Base-by-base conservation (phyloP, 2,329 filamentous ascomycete species). In the Monilinia vaccinii-corymbosi region DNA sequence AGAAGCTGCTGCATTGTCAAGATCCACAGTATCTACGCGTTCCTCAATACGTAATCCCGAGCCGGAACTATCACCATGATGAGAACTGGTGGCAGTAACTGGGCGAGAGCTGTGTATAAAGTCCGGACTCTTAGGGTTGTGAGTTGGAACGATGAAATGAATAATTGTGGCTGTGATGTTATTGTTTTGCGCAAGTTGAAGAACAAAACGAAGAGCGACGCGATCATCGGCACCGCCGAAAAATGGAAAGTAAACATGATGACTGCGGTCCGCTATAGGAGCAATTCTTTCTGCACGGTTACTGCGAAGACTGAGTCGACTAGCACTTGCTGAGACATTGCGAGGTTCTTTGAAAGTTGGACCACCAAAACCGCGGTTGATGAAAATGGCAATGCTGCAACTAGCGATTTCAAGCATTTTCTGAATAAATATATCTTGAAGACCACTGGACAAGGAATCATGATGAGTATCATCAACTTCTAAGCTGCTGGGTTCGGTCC, bases 241-340 rank as follows among this genome's bases (percentile, higher is more conserved):
- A 74, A 91, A 97, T 0, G 92, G 88, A 58, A 96, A 78, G 71
- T 96, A 92, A 65, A 97, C 81, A 71, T 93, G 91, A 70, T 96
- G 91, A 40, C 83, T 85, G 62, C 85, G 86, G 68, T 89, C 83
- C 7, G 79, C 77, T 6, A 85, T 79, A 0, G 87, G 83, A 0
- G 80, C 76, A 23, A 81, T 74, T 0, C 80, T 75, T 13, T 82
- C 75, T 57, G 87, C 83, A n/a, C 77, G 75, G 36, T 79, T 84
- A 62, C 80, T 78, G 51, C 59, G 53, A 25, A 88, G 73, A 40
- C 86, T 89, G 51, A 85, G 69, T 7, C 77, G 75, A 61, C 84
- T 85, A 46, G 78, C 63, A 5, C 76, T 79, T 8, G 79, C 79
- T 55, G 72, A 73, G 18, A 71, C 66, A 38, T 66, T 73, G 14